Conservation (phyloP, 345 rosid genomes). For the Theobroma cacao region DNA sequence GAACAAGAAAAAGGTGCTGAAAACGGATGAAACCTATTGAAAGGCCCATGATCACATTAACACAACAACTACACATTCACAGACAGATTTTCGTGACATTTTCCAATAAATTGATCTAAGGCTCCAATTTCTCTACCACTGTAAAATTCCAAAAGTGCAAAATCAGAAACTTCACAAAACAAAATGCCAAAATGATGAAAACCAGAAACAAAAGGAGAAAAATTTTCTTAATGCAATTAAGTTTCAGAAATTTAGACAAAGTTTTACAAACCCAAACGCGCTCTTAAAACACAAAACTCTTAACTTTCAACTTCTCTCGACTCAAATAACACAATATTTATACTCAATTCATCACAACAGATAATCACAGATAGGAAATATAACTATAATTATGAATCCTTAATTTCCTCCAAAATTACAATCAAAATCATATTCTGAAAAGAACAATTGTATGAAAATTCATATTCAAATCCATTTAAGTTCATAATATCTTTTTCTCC, state of each 20-base stretch:
- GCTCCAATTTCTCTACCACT: not conserved
- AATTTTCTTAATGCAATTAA: not conserved
- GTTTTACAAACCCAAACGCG: not conserved
- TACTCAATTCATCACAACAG: slow-evolving; percentile 2
- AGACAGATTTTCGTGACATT: not conserved
- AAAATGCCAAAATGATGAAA: not conserved
- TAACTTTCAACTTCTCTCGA: not conserved
- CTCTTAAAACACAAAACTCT: not conserved
- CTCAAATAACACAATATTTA: not conserved
- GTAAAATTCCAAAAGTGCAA: not conserved
- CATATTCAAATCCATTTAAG: not conserved
- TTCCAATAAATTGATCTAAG: not conserved
- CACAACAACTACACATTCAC: not conserved
- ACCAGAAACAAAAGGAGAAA: not conserved
- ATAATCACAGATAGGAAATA: not conserved
- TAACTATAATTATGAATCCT: not conserved
- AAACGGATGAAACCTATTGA: not conserved
- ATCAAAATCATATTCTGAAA: not conserved
- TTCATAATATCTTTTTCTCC: too few species aligned
- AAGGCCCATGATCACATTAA: not conserved
- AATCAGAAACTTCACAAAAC: not conserved
- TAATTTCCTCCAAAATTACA: not conserved
- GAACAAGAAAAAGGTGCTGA: not conserved
- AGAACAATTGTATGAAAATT: not conserved
- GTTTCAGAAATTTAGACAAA: not conserved